These are phyloP conservation scores for Colletotrichum eremochloae DNA, from an alignment of 2,329 filamentous ascomycete species.

Conservation along the genomic window DNA sequence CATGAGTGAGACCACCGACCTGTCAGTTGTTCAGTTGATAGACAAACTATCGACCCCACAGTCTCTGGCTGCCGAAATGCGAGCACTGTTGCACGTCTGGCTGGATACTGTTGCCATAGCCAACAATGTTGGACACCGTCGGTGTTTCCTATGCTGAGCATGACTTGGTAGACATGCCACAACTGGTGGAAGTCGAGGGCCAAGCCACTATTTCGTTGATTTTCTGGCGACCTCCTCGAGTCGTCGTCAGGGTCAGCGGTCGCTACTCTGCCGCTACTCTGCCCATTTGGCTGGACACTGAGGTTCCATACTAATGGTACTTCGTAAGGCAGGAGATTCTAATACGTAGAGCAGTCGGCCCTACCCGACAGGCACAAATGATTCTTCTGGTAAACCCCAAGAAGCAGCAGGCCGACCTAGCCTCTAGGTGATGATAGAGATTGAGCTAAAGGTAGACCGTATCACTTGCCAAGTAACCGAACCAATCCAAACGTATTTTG, in stretches of 20 bases:
- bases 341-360: constrained; percentile 26
- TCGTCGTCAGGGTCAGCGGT: background rate
- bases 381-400: constrained; percentile 20
- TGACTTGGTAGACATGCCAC: constrained; percentile 17
- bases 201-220: constrained; percentile 16
- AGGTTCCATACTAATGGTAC: background rate
- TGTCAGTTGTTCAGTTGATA: constrained; percentile 23
- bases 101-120: constrained; percentile 1
- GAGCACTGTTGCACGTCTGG: constrained; percentile 11
- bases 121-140: constrained; percentile 3
- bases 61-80: constrained; percentile 36
- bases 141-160: constrained; percentile 2
- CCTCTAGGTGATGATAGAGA: background rate
- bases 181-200: constrained; percentile 22
- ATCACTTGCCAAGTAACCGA: background rate
- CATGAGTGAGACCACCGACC: constrained; percentile 4
- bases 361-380: constrained; percentile 27
- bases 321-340: background rate
- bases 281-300: background rate
- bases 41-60: constrained; percentile 18
- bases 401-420: constrained; percentile 7
- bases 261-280: background rate
- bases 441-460: constrained; percentile 7
- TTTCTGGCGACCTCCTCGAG: constrained; percentile 10
- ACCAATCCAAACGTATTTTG: constrained; percentile 10